Evolutionary conservation across 2,329 filamentous ascomycete species (phyloP), one percentile per base, ranked within the genome.

Genomic region (Scedosporium dehoogii): DNA sequence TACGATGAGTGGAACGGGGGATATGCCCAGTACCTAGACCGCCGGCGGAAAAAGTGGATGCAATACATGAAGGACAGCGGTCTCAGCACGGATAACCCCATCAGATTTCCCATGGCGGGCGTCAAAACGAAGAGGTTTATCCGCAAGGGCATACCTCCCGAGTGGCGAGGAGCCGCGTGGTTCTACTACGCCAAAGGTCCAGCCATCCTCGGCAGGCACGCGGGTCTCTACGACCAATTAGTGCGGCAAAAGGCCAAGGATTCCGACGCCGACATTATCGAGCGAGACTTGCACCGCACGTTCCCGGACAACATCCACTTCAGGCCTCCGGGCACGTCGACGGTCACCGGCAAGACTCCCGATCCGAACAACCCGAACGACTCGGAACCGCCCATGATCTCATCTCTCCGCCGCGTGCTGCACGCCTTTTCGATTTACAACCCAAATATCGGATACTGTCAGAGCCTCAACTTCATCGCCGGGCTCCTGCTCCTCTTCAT

Each of bases 121-220:
- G 84, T 87, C 56, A 96, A 96, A 74, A 85, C 94, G 53, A 96
- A 96, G 75, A 84, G 92, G 18, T 97, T 94, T 71, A 85, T 96
- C 58, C 86, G 92, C 60, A 97, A 97, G 74, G 93, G 93, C 16
- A 93, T 97, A 59, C 93, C 93, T 3, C 91, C 92, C 0, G 91
- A 96, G 67, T 96, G 92, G 86, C 85, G 93, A 69, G 93, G 93
- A n/a, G 89, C 90, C 5, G 93, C 93, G 56, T 97, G 93, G 93
- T 97, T 96, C 73, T 97, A 90, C 76, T 97, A 97, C 72, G 91
- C 92, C 10, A 91, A 91, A 21, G 93, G 93, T 1, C 91, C 91
- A 25, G 85, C 87, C 56, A 88, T 91, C 66, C 73, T 96, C 64
- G 83, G 85, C 60, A 88, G 90, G 69, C 84, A 96, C 68, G 82